Conservation (phyloP, 208 protist genomes). For the Tritrichomonas musculus region DNA sequence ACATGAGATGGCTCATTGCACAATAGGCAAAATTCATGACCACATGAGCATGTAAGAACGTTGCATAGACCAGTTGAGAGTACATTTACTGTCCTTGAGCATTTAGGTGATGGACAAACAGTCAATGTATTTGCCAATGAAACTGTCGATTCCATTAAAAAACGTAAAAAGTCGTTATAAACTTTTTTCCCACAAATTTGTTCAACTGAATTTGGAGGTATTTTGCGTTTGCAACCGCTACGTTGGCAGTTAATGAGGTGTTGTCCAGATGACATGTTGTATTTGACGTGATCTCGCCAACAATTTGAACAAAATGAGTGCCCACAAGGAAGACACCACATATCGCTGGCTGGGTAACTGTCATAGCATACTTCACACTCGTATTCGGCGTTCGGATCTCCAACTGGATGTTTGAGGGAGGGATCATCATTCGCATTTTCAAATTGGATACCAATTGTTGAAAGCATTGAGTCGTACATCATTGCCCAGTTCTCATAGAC, state of each 20-base stretch:
- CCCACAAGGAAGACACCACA: background rate
- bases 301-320: background rate
- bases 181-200: background rate
- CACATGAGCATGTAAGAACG: background rate
- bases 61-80: background rate
- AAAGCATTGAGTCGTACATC: too few relatives aligned
- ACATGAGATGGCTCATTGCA: background rate
- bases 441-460: too few relatives aligned
- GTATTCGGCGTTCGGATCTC: too few relatives aligned
- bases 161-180: background rate
- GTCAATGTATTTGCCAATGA: too few relatives aligned
- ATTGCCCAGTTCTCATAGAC: too few relatives aligned
- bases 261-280: background rate
- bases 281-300: background rate
- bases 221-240: background rate
- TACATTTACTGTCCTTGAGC: background rate
- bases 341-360: too few relatives aligned
- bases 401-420: too few relatives aligned
- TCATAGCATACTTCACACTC: too few relatives aligned
- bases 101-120: background rate
- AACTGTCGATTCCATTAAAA: background rate
- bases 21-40: background rate
- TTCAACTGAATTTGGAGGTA: background rate
- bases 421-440: too few relatives aligned
- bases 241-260: background rate